Evolutionary conservation across 1,284 basidiomycete genomes (phyloP).

Genomic region (Ganoderma multipileum): DNA sequence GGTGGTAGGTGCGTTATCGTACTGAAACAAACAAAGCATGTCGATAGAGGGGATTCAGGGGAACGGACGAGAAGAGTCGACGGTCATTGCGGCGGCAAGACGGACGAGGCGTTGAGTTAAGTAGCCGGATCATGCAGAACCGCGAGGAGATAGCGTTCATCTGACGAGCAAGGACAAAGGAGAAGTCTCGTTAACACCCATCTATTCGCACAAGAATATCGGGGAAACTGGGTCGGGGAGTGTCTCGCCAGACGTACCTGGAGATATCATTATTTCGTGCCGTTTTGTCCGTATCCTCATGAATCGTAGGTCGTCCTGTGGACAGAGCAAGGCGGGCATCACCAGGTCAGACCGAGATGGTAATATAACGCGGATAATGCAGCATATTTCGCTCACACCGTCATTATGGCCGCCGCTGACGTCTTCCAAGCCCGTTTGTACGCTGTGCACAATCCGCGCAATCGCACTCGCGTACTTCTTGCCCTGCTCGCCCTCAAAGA

Average conservation of each 20-base stretch:
- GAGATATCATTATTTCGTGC: conserved; percentile 94
- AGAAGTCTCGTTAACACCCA: conserved; percentile 7
- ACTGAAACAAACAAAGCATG: conserved; percentile 20
- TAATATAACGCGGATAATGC: no score
- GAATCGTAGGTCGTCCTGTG: conserved; percentile 86
- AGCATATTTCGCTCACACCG: conserved; percentile 49
- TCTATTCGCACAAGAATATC: background rate
- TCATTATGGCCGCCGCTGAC: conserved; percentile 65
- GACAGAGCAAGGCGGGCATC: background rate
- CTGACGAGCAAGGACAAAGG: conserved; percentile 46
- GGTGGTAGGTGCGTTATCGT: conserved; percentile 4
- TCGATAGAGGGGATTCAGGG: conserved; percentile 4
- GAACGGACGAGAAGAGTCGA: background rate
- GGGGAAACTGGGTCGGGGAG: background rate
- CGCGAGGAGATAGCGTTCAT: conserved; percentile 83
- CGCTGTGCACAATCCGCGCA: conserved; percentile 80
- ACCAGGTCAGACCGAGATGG: background rate
- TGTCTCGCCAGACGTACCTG: conserved; percentile 61
- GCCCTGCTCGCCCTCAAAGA: conserved; percentile 90
- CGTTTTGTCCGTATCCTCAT: conserved; percentile 90
- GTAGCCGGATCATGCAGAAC: conserved; percentile 81
- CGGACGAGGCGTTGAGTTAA: conserved; percentile 27
- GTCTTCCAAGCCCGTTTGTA: conserved; percentile 76
- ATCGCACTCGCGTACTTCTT: conserved; percentile 80
- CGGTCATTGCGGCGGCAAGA: background rate